Evolutionary conservation across 179 eudicot genomes (phyloP), one percentile per base, ranked within the genome.

Genomic region (Corrigiola litoralis): DNA sequence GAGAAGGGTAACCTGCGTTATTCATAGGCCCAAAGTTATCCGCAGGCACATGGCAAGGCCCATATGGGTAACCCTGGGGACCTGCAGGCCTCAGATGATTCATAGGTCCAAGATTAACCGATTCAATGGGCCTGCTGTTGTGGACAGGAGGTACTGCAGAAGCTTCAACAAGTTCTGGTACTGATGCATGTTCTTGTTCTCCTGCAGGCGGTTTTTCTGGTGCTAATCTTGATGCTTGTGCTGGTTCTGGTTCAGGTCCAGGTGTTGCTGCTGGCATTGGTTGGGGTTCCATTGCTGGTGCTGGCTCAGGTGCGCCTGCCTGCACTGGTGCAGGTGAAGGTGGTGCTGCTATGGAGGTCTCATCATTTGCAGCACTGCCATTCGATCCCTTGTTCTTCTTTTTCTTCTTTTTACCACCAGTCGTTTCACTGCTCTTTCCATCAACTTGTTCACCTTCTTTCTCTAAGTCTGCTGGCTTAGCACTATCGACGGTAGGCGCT

Each of bases 321-420:
- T 3, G 18, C 14, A 18, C 48, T 16, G 52, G 50, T 18, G 70
- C 20, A 5, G 58, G 40, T 42, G 58, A 34, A 12, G 55, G 41
- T 63, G 59, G 36, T 25, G 27, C 41, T 52, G 58, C 25, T 23
- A 12, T 33, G 45, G 34, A 36, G 24, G 48, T 69, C 12, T 20
- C 31, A 25, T 29, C 50, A 0, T 44, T 63, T 61, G 9, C 70
- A 33, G 67, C 25, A 13, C 29, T 47, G 23, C 63, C 73, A 58
- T 51, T 42, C 37, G 44, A 4, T 12, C 53, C 66, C 33, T 71
- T 67, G 36, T 41, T 56, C 62, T 75, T 71, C 48, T 74, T 78
- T 36, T 70, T 78, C 59, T 74, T 72, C 65, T 68, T 76, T 33
- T 72, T 68, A 23, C 49, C 58, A 37, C 63, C 60, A n/a, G 27